Percentiles rank a stretch among this genome's conserved stretches.
These are phyloP conservation scores for Fusarium albosuccineum DNA, from an alignment of 2,329 filamentous ascomycete species.

Conservation along the genomic window DNA sequence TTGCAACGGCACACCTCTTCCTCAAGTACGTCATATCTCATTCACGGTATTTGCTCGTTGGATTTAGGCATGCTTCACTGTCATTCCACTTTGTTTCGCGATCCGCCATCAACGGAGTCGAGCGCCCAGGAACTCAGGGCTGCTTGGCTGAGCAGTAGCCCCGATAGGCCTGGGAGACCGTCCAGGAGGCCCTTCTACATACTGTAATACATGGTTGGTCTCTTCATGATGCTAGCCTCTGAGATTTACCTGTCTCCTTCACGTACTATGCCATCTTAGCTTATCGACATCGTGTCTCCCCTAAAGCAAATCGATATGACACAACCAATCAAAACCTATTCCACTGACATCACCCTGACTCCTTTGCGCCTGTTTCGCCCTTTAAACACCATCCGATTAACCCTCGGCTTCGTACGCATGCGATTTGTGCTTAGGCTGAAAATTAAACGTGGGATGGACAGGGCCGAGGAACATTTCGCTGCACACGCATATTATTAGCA, in stretches of 20 bases:
- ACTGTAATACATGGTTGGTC: neutral
- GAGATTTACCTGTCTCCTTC: neutral
- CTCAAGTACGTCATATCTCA: no score
- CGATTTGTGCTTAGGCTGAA: conserved; percentile 97
- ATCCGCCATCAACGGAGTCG: no score
- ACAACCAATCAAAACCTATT: conserved; percentile 9
- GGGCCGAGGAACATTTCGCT: conserved; percentile 99
- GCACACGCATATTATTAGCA: conserved; percentile 35
- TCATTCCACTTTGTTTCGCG: no score
- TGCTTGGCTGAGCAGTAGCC: neutral
- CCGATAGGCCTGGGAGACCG: neutral
- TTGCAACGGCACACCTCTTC: no score
- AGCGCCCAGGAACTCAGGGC: neutral
- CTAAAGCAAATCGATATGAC: conserved; percentile 5
- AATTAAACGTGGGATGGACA: conserved; percentile 89
- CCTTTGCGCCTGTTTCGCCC: neutral
- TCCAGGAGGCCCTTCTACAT: neutral
- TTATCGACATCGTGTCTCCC: conserved; percentile 5
- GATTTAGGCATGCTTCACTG: neutral
- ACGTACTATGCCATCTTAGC: neutral
- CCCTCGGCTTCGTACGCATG: conserved; percentile 88
- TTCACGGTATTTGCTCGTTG: neutral
- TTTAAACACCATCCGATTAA: conserved; percentile 48
- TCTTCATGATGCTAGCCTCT: conserved; percentile 1
- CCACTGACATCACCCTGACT: neutral